Evolutionary conservation across 192 early-diverging fungal species (phyloP).

Genomic region (Funneliformis geosporum): DNA sequence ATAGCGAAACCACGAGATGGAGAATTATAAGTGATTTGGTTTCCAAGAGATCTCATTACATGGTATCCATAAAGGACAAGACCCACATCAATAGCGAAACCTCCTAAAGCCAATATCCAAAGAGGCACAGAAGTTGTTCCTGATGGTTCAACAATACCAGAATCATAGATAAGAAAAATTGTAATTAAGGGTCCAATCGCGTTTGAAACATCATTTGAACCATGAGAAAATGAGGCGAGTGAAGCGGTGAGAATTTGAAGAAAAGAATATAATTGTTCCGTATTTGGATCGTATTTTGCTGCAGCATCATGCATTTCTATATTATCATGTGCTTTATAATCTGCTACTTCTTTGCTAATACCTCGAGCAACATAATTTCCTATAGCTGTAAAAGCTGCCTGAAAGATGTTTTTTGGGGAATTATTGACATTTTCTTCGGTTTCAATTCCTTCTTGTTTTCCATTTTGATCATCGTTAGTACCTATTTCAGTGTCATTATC

Average conservation of each 20-base stretch:
- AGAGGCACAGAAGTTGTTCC: slow-evolving; percentile 48
- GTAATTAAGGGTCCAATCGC: slow-evolving; percentile 78
- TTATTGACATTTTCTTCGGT: too few species aligned
- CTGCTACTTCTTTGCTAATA: slow-evolving; percentile 24
- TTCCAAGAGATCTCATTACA: slow-evolving; percentile 78
- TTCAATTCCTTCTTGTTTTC: too few species aligned
- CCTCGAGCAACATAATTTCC: slow-evolving; percentile 26
- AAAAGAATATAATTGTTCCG: slow-evolving; percentile 83
- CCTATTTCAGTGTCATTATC: too few species aligned
- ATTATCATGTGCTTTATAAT: slow-evolving; percentile 38
- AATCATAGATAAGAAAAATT: slow-evolving; percentile 73
- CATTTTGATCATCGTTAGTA: too few species aligned
- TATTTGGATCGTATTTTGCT: slow-evolving; percentile 67
- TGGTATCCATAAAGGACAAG: slow-evolving; percentile 72
- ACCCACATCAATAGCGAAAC: slow-evolving; percentile 75
- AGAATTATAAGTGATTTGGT: slow-evolving; percentile 81
- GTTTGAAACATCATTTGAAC: slow-evolving; percentile 87
- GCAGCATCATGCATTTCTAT: slow-evolving; percentile 61
- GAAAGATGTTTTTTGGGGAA: too few species aligned
- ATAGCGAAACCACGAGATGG: slow-evolving; percentile 81
- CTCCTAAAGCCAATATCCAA: slow-evolving; percentile 81
- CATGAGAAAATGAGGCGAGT: slow-evolving; percentile 85
- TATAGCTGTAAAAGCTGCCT: too few species aligned
- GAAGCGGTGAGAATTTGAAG: slow-evolving; percentile 80
- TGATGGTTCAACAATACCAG: slow-evolving; percentile 42